Percentiles rank a stretch among this genome's conserved stretches.
Conservation (phyloP, 768 basidiomycete genomes). For the Pisolithus albus region DNA sequence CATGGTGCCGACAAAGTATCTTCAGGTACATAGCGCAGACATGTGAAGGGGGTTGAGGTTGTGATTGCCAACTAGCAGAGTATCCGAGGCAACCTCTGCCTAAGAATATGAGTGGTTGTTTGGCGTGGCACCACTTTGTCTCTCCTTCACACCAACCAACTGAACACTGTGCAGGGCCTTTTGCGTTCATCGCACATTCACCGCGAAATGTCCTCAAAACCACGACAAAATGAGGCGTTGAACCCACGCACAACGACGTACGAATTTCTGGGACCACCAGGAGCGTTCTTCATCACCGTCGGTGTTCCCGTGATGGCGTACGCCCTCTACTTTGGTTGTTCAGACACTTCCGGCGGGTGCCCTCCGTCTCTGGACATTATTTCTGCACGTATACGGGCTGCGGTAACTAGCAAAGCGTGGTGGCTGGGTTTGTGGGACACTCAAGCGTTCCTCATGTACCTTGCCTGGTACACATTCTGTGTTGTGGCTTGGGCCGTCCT, state of each 20-base stretch:
- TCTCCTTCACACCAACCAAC: too few relatives aligned
- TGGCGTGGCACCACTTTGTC: too few relatives aligned
- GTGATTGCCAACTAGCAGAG: constrained; percentile 53
- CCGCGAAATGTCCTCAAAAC: constrained; percentile 10
- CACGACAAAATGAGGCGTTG: constrained; percentile 20
- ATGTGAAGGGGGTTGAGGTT: constrained; percentile 24
- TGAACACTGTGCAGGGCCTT: too few relatives aligned
- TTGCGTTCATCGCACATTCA: too few relatives aligned
- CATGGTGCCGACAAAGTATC: constrained; percentile 70
- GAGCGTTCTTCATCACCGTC: constrained; percentile 63
- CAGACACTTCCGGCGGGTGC: constrained; percentile 63
- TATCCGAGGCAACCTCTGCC: constrained; percentile 28
- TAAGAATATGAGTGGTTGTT: too few relatives aligned
- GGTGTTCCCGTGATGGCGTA: constrained; percentile 69
- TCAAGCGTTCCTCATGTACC: constrained; percentile 67
- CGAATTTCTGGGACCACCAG: constrained; percentile 80
- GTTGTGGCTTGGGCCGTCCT: constrained; percentile 75
- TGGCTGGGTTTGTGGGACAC: constrained; percentile 81
- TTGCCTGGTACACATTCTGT: constrained; percentile 88
- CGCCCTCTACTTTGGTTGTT: constrained; percentile 71
- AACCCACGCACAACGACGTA: constrained; percentile 69
- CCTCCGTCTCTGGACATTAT: constrained; percentile 44
- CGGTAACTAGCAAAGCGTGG: constrained; percentile 47
- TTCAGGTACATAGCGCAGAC: constrained; percentile 35
- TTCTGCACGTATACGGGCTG: constrained; percentile 36